These are phyloP conservation scores for Eucalyptus coolabah DNA, from an alignment of 345 rosid genomes.

Conservation along the genomic window DNA sequence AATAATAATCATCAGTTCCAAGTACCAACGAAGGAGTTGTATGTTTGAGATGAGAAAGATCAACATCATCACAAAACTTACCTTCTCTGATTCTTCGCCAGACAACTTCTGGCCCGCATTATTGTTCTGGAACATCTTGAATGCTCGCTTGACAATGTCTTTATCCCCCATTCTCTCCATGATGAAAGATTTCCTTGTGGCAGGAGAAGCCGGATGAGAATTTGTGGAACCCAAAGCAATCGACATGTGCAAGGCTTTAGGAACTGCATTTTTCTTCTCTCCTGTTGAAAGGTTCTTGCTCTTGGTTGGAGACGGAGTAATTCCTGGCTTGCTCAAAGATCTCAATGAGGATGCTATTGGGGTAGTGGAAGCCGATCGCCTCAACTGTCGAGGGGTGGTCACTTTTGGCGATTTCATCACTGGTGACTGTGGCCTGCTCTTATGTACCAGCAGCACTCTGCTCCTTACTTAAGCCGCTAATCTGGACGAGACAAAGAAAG, in stretches of 20 bases:
- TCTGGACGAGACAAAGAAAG: conserved; percentile 9
- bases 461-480: conserved; percentile 10
- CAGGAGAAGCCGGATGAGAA: conserved; percentile 23
- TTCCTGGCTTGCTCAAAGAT: conserved; percentile 25
- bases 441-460: conserved; percentile 1
- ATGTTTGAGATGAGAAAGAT: conserved; percentile 37
- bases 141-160: conserved; percentile 87
- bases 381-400: conserved; percentile 37
- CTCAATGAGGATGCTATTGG: conserved; percentile 15
- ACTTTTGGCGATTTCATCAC: conserved; percentile 13
- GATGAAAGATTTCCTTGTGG: conserved; percentile 50
- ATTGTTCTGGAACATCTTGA: conserved; percentile 72
- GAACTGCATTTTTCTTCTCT: conserved; percentile 41
- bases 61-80: not conserved
- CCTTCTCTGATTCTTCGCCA: not conserved
- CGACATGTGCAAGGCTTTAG: conserved; percentile 72
- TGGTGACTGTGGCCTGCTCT: conserved; percentile 20
- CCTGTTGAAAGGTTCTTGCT: conserved; percentile 14
- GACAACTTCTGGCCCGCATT: conserved; percentile 23
- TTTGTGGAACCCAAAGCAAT: conserved; percentile 34
- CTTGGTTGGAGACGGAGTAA: conserved; percentile 12
- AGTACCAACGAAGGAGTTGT: not conserved
- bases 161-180: conserved; percentile 97
- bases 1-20: not conserved
- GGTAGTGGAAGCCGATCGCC: conserved; percentile 16